Base-by-base conservation (phyloP, 2,329 filamentous ascomycete genomes). In the Ophiostoma populinum region DNA sequence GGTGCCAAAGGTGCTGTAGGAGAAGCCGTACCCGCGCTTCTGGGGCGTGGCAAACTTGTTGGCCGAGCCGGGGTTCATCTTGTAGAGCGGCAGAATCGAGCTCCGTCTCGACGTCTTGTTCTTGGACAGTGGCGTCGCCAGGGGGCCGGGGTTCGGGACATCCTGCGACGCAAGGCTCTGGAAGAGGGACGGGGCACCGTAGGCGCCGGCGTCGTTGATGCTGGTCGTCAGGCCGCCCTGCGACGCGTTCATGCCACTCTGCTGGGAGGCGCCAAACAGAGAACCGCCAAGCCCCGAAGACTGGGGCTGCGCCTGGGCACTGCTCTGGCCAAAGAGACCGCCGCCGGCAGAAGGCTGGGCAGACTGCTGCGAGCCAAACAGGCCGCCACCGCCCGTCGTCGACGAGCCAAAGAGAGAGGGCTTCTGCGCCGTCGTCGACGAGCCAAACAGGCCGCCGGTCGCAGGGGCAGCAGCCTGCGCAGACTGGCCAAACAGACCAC, bases 1-100 rank as follows among this genome's bases (percentile, higher is more conserved):
- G 2, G 80, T 86, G 29, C 82, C 83, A 47, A 92, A 93, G 3
- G 77, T 85, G 43, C 85, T 92, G 56, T 94, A 94, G 2, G 80
- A 85, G 53, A 94, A 92, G 3, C 87, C 87, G 50, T 82, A 94
- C 5, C 82, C 83, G 37, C 79, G 71, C 57, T 83, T 87, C 46
- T 85, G 80, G 1, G 86, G 85, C 0, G 85, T 93, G 20, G 75
- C 69, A 38, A 86, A 75, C 32, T 85, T 78, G 16, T 79, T 78
- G 7, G 80, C 75, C 22, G 81, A 81, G 31, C 73, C 71, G 0
- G 85, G 82, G 31, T 83, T 87, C 44, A 92, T 67, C 57, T 86
- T 90, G 61, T 87, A 85, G 51, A 90, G 75, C 3, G 85, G 85
- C 36, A 93, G 58, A 28, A 87, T 80, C 8, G 80, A 78, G 43